Evolutionary conservation across 192 early-diverging fungal genomes (phyloP), one percentile per base, ranked within the genome.

Genomic region (Backusella tuberculispora): DNA sequence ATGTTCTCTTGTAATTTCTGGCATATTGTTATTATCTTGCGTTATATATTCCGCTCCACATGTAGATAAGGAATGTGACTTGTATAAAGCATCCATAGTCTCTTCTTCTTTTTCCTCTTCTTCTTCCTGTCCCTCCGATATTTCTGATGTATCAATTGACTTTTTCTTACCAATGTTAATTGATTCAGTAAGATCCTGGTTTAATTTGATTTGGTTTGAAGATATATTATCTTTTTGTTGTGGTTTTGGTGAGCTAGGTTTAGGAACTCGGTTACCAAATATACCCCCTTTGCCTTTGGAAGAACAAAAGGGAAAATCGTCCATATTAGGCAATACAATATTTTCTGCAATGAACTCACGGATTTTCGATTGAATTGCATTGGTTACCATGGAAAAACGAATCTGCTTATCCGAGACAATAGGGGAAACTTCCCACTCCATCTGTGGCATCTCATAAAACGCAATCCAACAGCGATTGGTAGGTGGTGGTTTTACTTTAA

Each of bases 391-490:
- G 9, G 87, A 85, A 19, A 95, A 88, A 70, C 86, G 89, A 66
- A 97, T 89, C 66, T 95, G 88, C 77, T 93, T 93, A 76, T 96
- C 92, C 44, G 90, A 93, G 40, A 97, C 91, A 65, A 94, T 88
- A 5, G 94, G 94, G 60, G 92, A 88, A 43, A 96, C 88, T 53
- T 78, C 84, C 72, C 93, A 85, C 66, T 91, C 86, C 44, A 97
- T 82, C 3, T 85, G 84, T 0, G 95, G 95, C 76, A 89, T 87
- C 50, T 92, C 87, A 69, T 91, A 92, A 72, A 96, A 93, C 5
- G 92, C 95, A 71, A 95, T 78, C 95, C 95, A 97, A 37, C 94
- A 82, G 6, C 95, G 86, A 72, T 95, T 95, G 38, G 92, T 89
- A 38, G 92, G 92, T 8, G 91, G 90, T 0, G 92, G 89, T 71